Percentiles rank a stretch among this genome's conserved stretches.
Evolutionary conservation across 2,329 filamentous ascomycete genomes (phyloP).

Genomic region (Fusarium annulatum): DNA sequence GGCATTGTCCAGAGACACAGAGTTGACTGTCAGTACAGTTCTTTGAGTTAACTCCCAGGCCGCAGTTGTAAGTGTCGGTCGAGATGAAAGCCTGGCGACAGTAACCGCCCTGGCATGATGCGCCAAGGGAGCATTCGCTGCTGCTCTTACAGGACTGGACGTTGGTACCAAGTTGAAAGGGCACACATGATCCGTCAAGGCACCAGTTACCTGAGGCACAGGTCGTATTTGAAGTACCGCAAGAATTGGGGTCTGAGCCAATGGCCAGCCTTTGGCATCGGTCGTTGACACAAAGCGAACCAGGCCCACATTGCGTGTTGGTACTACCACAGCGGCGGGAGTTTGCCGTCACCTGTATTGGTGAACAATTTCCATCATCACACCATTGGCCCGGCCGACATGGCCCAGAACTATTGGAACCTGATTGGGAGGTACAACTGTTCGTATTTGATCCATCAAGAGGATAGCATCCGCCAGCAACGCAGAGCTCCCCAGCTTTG

Average conservation of each 20-base stretch:
- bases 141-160: constrained; percentile 23
- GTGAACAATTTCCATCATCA: constrained; percentile 14
- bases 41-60: background rate
- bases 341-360: constrained; percentile 28
- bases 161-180: constrained; percentile 31
- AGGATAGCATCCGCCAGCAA: constrained; percentile 25
- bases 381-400: constrained; percentile 35
- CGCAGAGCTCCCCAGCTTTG: constrained; percentile 30
- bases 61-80: constrained; percentile 25
- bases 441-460: constrained; percentile 7
- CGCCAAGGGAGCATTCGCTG: constrained; percentile 14
- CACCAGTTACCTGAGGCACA: constrained; percentile 37
- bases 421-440: background rate
- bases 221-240: constrained; percentile 12
- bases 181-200: constrained; percentile 30
- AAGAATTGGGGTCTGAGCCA: constrained; percentile 26
- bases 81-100: constrained; percentile 28
- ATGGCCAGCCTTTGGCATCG: constrained; percentile 28
- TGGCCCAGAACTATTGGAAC: background rate
- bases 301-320: constrained; percentile 3
- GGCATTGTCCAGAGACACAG: constrained; percentile 22
- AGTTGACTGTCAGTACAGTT: constrained; percentile 25
- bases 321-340: constrained; percentile 18
- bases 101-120: constrained; percentile 5
- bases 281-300: constrained; percentile 31